These are phyloP conservation scores for Gossypium rotundifolium DNA, from an alignment of 345 rosid species.

Conservation along the genomic window DNA sequence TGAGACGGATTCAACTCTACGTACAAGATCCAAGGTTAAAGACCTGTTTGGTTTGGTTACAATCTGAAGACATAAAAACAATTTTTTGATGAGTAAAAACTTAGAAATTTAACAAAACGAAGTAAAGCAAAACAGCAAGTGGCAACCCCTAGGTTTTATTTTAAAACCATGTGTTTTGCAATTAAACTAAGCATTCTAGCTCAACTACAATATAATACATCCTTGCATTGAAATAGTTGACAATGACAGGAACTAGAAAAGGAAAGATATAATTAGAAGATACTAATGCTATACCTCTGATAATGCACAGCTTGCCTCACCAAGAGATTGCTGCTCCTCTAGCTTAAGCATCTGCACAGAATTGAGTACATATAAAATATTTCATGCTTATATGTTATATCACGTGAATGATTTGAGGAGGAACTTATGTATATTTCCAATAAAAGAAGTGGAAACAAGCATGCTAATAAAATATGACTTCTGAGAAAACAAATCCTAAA, in stretches of 20 bases:
- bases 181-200: background rate
- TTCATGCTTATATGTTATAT: no score
- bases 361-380: constrained; percentile 10
- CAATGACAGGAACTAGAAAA: background rate
- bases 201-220: background rate
- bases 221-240: background rate
- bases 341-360: constrained; percentile 55
- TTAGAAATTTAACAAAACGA: background rate
- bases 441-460: background rate
- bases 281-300: constrained; percentile 45
- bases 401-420: no score
- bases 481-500: background rate
- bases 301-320: constrained; percentile 54
- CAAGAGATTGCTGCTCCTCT: constrained; percentile 68
- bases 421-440: background rate
- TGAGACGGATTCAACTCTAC: constrained; percentile 41
- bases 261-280: constrained; percentile 4
- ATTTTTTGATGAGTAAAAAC: background rate
- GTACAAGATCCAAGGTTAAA: constrained; percentile 48
- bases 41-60: constrained; percentile 43
- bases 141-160: background rate
- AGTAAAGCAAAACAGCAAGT: background rate
- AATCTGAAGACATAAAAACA: constrained; percentile 33
- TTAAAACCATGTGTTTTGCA: background rate
- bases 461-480: background rate